Evolutionary conservation across 2,329 filamentous ascomycete species (phyloP), one percentile per base, ranked within the genome.

Genomic region (Colletotrichum sp.): DNA sequence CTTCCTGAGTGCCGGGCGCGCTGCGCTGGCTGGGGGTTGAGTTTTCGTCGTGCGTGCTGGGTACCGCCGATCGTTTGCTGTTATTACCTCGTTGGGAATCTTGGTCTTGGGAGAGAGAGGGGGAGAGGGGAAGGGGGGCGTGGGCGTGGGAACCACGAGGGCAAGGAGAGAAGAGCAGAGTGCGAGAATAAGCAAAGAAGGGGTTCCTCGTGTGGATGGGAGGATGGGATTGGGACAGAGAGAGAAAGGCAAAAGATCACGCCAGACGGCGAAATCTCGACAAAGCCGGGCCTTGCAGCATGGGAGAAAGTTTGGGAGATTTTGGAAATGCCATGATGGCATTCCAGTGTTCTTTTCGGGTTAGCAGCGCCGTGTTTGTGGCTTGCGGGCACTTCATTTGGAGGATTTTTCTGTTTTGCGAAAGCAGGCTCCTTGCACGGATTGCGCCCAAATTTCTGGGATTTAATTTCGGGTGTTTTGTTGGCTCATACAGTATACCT

Each of bases 61-160:
- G 28, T 21, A 75, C 66, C 28, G 75, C 67, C 71, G 75, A 77
- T 77, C 75, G 65, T 60, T 71, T 71, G 49, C 62, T 60, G 21
- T 32, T 32, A 66, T 70, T 75, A 15, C 65, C 66, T 39, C 10
- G 34, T 60, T 63, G 59, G 55, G 63, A 69, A 69, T 69, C 28
- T 65, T 49, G 70, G 36, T 30, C 59, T 60, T 26, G 44, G 28
- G 9, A 24, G 15, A 39, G 16, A 26, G 26, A 28, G 30, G 44
- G 8, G 28, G 28, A 13, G n/a, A 21, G 28, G 26, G 32, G 30
- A 32, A 16, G 18, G 34, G 36, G 30, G 24, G 69, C 21, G 57
- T 55, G 21, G 9, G 44, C 28, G 64, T 55, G 39, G 39, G 18
- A 44, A 44, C 10, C 4, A 26, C 16, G 39, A 10, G 59, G 28